Base-by-base conservation (phyloP, 2,329 filamentous ascomycete species). In the Penicillium crustosum region DNA sequence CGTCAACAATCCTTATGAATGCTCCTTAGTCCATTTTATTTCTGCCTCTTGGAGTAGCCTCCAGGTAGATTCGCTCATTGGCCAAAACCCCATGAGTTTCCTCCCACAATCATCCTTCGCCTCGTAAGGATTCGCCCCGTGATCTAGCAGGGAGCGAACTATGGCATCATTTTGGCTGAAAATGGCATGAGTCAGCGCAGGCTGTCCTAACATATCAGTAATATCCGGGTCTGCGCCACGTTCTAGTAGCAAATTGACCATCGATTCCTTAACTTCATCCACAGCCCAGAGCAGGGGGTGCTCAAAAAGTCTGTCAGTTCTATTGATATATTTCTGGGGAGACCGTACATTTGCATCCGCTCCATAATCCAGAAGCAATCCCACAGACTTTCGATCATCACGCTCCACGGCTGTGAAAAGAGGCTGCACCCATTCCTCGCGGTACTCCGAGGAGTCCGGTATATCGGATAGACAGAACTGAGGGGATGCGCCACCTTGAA, bases 321-420 rank as follows among this genome's bases (percentile, higher is more conserved):
- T 17, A 1, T 9, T 3, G 21, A 3, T 1, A 9, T n/a, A 0
- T 19, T 12, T 3, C 5, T 31, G 10, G 10, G 10, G 4, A n/a
- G 8, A 29, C 10, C 4, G 9, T 9, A 33, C 43, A 47, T 47
- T 21, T 1, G 8, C 4, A 47, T 33, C 43, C 6, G 27, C 27
- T n/a, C 43, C 27, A 17, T 45, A 12, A 6, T 45, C n/a, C n/a
- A 47, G 12, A 25, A 47, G 43, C 12, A 47, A 47, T 47, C 31
- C n/a, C n/a, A 13, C 12, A 1, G 21, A 12, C 3, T 33, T 12
- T 10, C 9, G 12, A 17, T 6, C 4, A 8, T 19, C 8, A 0
- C n/a, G 3, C 27, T 6, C 2, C 27, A n/a, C 43, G 1, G n/a
- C 43, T 21, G 7, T 4, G 13, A 47, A 12, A 33, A 47, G 27